These are phyloP conservation scores for Ceriops zippeliana DNA, from an alignment of 345 rosid genomes.

Conservation along the genomic window DNA sequence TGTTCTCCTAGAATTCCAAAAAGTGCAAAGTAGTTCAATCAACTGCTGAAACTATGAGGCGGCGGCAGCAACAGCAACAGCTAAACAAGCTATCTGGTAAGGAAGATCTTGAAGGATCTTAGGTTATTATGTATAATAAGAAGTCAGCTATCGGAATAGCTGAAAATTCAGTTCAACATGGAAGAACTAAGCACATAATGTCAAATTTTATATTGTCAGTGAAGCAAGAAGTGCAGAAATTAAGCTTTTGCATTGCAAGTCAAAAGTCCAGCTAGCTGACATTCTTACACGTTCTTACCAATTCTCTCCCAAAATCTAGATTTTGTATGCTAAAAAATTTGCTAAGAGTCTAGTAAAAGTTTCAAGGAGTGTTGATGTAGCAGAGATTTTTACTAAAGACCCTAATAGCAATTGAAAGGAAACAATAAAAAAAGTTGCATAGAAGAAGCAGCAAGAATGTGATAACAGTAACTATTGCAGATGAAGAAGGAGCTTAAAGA, in stretches of 20 bases:
- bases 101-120: not conserved
- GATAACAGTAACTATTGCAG: no score
- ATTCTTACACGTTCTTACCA: not conserved
- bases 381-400: no score
- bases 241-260: not conserved
- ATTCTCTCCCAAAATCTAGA: not conserved
- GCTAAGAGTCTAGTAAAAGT: not conserved
- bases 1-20: not conserved
- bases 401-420: no score
- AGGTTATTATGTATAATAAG: not conserved
- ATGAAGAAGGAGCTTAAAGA: no score
- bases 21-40: not conserved
- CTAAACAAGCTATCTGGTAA: not conserved
- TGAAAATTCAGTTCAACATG: not conserved
- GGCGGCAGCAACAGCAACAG: not conserved
- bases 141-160: not conserved
- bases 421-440: no score
- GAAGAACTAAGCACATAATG: not conserved
- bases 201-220: not conserved
- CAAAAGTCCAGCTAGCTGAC: not conserved
- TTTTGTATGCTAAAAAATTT: not conserved
- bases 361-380: not conserved
- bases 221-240: not conserved
- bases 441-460: no score
- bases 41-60: not conserved